Conservation (phyloP, 345 rosid genomes). For the Theobroma cacao region DNA sequence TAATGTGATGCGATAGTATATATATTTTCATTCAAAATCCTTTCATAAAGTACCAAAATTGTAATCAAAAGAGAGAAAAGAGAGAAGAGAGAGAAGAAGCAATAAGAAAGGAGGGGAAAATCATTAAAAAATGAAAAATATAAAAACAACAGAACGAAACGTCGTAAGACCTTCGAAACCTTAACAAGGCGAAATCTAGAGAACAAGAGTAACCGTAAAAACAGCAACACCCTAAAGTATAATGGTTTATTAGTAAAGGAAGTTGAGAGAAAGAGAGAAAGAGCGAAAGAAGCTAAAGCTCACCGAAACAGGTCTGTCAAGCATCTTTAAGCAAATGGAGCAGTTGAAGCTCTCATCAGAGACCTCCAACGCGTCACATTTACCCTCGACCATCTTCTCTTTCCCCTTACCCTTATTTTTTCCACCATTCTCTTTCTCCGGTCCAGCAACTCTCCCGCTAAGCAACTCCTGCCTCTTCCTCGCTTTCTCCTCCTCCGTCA, state of each 20-base stretch:
- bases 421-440: not conserved
- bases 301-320: slow-evolving; percentile 40
- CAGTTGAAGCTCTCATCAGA: slow-evolving; percentile 31
- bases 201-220: not conserved
- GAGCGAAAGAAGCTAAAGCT: not conserved
- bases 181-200: not conserved
- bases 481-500: slow-evolving; percentile 45
- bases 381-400: not conserved
- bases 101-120: too few species aligned
- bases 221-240: not conserved
- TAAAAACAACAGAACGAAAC: not conserved
- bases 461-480: slow-evolving; percentile 40
- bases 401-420: not conserved
- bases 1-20: too few species aligned
- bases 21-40: too few species aligned
- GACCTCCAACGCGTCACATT: not conserved
- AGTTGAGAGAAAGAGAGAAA: not conserved
- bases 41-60: too few species aligned
- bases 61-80: too few species aligned
- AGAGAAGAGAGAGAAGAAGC: too few species aligned
- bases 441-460: slow-evolving; percentile 23
- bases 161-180: not conserved
- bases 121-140: not conserved
- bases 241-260: too few species aligned
- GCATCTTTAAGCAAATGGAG: slow-evolving; percentile 30